phyloP scores from a whole-genome alignment of 345 rosid genomes.

The Eucalyptus shirleyi region DNA sequence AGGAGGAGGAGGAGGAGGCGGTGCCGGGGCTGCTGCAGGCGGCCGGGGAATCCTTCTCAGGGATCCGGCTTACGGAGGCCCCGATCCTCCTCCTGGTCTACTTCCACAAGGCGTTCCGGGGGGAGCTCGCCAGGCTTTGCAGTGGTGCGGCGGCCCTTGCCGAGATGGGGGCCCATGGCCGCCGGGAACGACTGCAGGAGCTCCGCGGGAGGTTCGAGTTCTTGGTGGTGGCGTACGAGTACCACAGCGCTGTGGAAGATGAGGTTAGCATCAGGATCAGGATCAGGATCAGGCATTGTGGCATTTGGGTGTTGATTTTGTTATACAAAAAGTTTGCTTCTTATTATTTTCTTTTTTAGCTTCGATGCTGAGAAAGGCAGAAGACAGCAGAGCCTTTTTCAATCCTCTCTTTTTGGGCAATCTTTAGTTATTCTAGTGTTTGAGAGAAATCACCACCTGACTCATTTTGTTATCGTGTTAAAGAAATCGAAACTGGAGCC shows the following conservation, averaged over 20 bases:
- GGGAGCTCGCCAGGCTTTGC: slow-evolving; percentile 46
- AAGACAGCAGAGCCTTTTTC: not conserved
- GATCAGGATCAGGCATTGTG: not conserved
- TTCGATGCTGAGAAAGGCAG: not conserved
- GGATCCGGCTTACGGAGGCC: slow-evolving; percentile 28
- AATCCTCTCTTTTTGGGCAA: not conserved
- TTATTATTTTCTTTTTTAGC: not conserved
- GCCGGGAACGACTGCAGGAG: slow-evolving; percentile 9
- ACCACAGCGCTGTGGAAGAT: slow-evolving; percentile 65
- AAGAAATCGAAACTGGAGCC: not conserved
- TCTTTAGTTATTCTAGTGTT: not conserved
- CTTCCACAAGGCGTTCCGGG: slow-evolving; percentile 62
- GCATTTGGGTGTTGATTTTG: not conserved
- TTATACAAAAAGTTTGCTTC: not conserved
- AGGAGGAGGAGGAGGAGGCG: not conserved
- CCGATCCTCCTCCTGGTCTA: slow-evolving; percentile 52
- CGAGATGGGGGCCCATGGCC: not conserved
- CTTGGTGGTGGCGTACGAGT: slow-evolving; percentile 46
- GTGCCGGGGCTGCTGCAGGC: not conserved
- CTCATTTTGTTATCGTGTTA: not conserved
- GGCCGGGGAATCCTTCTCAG: not conserved
- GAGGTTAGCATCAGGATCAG: slow-evolving; percentile 30
- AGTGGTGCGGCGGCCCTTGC: slow-evolving; percentile 17
- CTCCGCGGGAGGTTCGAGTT: slow-evolving; percentile 47
- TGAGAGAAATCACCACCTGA: not conserved